phyloP scores from a whole-genome alignment of 768 basidiomycete genomes.

The Tulasnella sp. region DNA sequence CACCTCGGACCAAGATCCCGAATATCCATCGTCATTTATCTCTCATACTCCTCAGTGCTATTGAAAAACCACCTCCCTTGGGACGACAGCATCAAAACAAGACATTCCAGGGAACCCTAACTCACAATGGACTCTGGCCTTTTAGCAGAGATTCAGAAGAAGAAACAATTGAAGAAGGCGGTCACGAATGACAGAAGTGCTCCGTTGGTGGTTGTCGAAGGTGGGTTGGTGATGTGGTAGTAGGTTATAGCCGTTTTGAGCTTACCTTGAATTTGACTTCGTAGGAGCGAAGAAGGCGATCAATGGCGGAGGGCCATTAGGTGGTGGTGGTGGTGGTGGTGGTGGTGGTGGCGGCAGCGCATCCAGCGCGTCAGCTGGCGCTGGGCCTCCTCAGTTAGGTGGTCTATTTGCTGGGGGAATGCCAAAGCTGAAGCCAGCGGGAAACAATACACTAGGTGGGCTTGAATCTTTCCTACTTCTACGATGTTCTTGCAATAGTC shows the following conservation, averaged over 20 bases:
- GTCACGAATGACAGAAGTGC: constrained; percentile 60
- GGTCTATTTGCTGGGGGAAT: constrained; percentile 84
- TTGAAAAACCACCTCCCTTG: no score
- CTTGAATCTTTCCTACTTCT: constrained; percentile 14
- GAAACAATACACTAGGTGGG: constrained; percentile 47
- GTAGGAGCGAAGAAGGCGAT: constrained; percentile 25
- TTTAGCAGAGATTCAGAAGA: constrained; percentile 71
- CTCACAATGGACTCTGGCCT: constrained; percentile 28
- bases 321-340: constrained; percentile 32
- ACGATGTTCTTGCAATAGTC: constrained; percentile 3
- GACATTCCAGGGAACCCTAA: not conserved
- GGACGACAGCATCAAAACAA: no score
- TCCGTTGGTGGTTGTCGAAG: constrained; percentile 54
- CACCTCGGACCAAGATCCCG: not conserved
- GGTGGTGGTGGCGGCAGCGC: constrained; percentile 31
- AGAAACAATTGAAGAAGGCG: constrained; percentile 71
- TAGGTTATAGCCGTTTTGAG: not conserved
- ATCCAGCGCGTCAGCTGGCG: constrained; percentile 29
- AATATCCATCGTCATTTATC: not conserved
- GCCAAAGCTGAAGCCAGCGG: constrained; percentile 81
- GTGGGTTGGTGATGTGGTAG: constrained; percentile 21
- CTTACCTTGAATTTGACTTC: not conserved
- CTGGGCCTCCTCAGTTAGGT: constrained; percentile 70
- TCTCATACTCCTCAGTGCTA: no score
- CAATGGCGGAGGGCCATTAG: constrained; percentile 22